Evolutionary conservation across 768 basidiomycete genomes (phyloP), one percentile per base, ranked within the genome.

Genomic region (Lentinus brumalis): DNA sequence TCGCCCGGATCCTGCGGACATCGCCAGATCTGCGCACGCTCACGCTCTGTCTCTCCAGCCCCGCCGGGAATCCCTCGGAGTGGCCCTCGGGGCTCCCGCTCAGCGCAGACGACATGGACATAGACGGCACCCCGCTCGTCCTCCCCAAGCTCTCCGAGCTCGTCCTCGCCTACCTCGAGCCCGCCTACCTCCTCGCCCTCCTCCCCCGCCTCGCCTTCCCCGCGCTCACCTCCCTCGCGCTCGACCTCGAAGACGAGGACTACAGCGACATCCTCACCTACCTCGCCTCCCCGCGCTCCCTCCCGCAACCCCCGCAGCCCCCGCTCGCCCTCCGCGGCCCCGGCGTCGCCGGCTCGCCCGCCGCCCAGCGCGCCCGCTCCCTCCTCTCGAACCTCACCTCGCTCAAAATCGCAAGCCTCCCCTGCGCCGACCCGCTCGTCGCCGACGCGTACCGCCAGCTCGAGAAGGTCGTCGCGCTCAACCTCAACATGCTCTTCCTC

Each of bases 161-260:
- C 61, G 63, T 70, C 32, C 70, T 78, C 59, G 71, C 72, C 46
- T 76, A 69, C 61, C 56, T 69, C 57, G 66, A 70, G 26, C 63
- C 70, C n/a, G 66, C 71, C 18, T 75, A 74, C 59, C 69, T 73
- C 16, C 56, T 63, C 18, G 68, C 73, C 6, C 66, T 82, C 45
- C 57, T 77, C 49, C 65, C 65, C 38, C 72, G 69, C 42, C 62
- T 81, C 26, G 64, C 63, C 42, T 62, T 77, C 53, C 81, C 81
- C 39, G 66, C 67, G 31, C 68, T 82, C 38, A 68, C 63, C 58
- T 64, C 60, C 32, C 72, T 83, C 50, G 66, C 76, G 6, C 77
- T 91, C n/a, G 81, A 88, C 64, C 82, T 85, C 57, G 81, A 84
- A 50, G 69, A 75, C 1, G 78, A 76, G 16, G 87, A 91, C 63